Evolutionary conservation across 1,139 yeast genomes (phyloP).

Genomic region (Groenewaldozyma sp.): DNA sequence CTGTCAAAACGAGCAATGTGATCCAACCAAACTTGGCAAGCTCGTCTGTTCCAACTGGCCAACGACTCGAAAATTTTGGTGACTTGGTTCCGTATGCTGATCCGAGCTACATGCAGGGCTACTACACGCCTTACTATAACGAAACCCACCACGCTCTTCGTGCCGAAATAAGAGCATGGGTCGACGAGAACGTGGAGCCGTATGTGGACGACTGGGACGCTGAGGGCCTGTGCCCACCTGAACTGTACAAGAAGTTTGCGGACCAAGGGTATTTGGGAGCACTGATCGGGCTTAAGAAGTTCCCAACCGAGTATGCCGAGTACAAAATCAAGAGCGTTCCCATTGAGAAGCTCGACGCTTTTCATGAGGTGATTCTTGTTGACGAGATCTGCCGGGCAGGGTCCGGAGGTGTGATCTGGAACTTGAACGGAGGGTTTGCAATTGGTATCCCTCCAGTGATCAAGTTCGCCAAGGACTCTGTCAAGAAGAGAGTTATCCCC

Average conservation of each 20-base stretch:
- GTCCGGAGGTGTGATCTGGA: slow-evolving; percentile 35
- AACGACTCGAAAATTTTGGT: slow-evolving; percentile 26
- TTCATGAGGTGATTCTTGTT: slow-evolving; percentile 31
- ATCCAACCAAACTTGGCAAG: slow-evolving; percentile 1
- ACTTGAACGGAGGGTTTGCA: slow-evolving; percentile 33
- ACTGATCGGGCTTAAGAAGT: slow-evolving; percentile 27
- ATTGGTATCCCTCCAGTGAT: slow-evolving; percentile 35
- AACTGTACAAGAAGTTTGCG: slow-evolving; percentile 28
- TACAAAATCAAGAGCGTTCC: slow-evolving; percentile 28
- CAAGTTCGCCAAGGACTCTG: slow-evolving; percentile 28
- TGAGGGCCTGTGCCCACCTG: slow-evolving; percentile 29
- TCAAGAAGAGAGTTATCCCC: slow-evolving; percentile 31
- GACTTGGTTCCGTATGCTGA: slow-evolving; percentile 37
- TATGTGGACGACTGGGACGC: slow-evolving; percentile 37
- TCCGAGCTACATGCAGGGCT: slow-evolving; percentile 38
- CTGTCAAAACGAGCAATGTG: neutral
- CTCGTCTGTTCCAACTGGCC: slow-evolving; percentile 6
- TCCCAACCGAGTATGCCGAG: slow-evolving; percentile 29
- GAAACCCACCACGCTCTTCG: slow-evolving; percentile 33
- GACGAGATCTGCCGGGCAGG: slow-evolving; percentile 36
- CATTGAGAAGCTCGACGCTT: slow-evolving; percentile 31
- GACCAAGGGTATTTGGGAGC: slow-evolving; percentile 28
- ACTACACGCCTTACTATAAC: slow-evolving; percentile 33
- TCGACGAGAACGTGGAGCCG: slow-evolving; percentile 32
- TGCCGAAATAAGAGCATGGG: slow-evolving; percentile 33